Percentiles rank a stretch among this genome's conserved stretches.
phyloP scores from a whole-genome alignment of 2,329 filamentous ascomycete species.

The Cordyceps fumosorosea region DNA sequence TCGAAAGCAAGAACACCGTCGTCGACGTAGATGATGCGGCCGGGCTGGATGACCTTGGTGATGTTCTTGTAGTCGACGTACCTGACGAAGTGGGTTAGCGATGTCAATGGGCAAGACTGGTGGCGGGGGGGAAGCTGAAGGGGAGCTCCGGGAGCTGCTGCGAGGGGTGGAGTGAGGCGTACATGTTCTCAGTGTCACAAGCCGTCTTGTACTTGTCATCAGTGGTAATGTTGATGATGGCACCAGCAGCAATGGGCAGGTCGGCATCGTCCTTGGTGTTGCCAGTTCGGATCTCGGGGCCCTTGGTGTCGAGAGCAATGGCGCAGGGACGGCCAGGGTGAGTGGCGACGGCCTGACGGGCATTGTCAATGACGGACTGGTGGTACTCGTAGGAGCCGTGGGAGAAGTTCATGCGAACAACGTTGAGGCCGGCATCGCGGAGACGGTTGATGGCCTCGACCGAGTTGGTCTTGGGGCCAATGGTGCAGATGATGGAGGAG shows the following conservation, averaged over 20 bases:
- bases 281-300: slow-evolving; percentile 55
- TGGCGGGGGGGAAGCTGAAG: neutral
- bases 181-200: slow-evolving; percentile 92
- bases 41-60: slow-evolving; percentile 89
- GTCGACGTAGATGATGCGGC: slow-evolving; percentile 95
- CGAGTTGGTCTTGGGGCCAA: slow-evolving; percentile 98
- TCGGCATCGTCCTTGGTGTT: slow-evolving; percentile 80
- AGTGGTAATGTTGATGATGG: slow-evolving; percentile 91
- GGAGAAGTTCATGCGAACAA: slow-evolving; percentile 99
- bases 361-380: slow-evolving; percentile 96
- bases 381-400: slow-evolving; percentile 80
- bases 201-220: slow-evolving; percentile 83
- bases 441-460: slow-evolving; percentile 95
- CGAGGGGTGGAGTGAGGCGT: slow-evolving; percentile 29
- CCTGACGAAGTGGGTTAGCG: slow-evolving; percentile 38
- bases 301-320: slow-evolving; percentile 79
- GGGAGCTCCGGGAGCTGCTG: slow-evolving; percentile 1
- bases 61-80: slow-evolving; percentile 99
- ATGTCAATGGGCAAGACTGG: neutral
- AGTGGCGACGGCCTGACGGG: slow-evolving; percentile 73
- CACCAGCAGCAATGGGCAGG: slow-evolving; percentile 75
- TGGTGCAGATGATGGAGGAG: slow-evolving; percentile 98
- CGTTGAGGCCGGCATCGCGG: slow-evolving; percentile 85
- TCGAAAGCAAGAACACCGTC: slow-evolving; percentile 97
- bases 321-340: slow-evolving; percentile 81